Evolutionary conservation across 768 basidiomycete species (phyloP), one percentile per base, ranked within the genome.

Genomic region (Rhizopogon roseolus): DNA sequence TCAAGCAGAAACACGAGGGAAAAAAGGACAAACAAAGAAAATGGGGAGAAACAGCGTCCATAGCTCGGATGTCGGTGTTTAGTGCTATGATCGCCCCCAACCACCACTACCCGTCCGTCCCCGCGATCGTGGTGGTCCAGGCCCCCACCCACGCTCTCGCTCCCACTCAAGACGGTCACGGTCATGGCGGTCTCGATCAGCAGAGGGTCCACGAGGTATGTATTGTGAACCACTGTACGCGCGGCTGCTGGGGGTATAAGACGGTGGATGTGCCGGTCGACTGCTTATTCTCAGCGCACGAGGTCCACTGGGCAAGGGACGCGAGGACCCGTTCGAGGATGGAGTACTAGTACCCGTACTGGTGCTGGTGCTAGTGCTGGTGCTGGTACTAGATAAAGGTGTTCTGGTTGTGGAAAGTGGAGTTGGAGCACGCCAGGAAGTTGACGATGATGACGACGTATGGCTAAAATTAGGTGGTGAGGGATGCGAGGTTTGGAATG

Each of bases 201-300:
- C 78, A 9, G 75, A 77, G 3, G 79, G 81, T 5, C 78, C 80
- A 1, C 81, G 72, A 34, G 81, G 79, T 5, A 74, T 69, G 42
- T 73, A 69, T 39, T 69, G 71, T 43, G 71, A 63, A 28, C 67
- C 61, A 13, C 53, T 38, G 10, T 62, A 63, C 22, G 67, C 54
- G 49, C 65, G 62, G 41, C 59, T 61, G 45, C 40, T 27, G 8
- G 62, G 50, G 32, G 45, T 37, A 40, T 59, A 64, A 2, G 63
- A 41, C 1, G 60, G 55, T 27, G 64, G 37, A 39, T 67, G 59
- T 4, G 60, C 58, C 10, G 64, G 41, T 50, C 63, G 66, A 41
- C 49, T 58, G 22, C 57, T 62, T 7, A 62, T 69, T 17, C 72
- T 64, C 38, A 77, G 60, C 39, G 76, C 73, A 36, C 74, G 70